Evolutionary conservation across 139 green algal species (phyloP).

Genomic region (Coelastrella sp.): DNA sequence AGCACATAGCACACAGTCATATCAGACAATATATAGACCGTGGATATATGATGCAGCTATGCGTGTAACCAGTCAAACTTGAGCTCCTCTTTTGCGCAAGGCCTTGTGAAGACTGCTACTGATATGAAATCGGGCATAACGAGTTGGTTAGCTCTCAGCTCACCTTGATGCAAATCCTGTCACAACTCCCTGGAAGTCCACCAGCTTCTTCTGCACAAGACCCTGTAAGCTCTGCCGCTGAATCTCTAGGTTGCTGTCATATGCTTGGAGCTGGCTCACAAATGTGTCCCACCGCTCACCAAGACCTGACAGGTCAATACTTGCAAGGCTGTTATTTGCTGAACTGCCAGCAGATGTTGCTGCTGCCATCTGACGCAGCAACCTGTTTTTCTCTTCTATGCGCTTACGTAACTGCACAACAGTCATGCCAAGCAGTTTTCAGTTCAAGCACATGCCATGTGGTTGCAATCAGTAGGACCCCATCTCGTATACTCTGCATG

Average conservation of each 20-base stretch:
- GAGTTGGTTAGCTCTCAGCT: too few species aligned
- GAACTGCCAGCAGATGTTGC: neutral
- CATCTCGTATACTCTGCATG: too few species aligned
- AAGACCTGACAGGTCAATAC: constrained; percentile 74
- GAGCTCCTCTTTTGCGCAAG: too few species aligned
- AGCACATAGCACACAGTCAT: constrained; percentile 4
- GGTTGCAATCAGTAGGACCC: too few species aligned
- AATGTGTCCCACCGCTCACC: constrained; percentile 77
- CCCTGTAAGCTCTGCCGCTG: constrained; percentile 73
- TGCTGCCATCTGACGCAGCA: constrained; percentile 68
- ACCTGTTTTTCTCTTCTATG: constrained; percentile 84
- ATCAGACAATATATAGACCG: neutral
- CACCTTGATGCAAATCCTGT: constrained; percentile 56
- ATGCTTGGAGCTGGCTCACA: constrained; percentile 73
- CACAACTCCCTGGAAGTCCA: constrained; percentile 71
- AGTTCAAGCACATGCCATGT: too few species aligned
- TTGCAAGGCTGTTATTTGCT: constrained; percentile 40
- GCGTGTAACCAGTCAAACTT: too few species aligned
- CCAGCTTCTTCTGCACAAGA: constrained; percentile 57
- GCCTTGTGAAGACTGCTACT: too few species aligned
- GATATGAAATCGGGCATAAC: too few species aligned
- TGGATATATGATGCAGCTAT: too few species aligned
- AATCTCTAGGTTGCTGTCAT: constrained; percentile 74
- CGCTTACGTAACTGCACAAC: constrained; percentile 59
- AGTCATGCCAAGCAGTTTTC: neutral